Conservation (phyloP, 2,329 filamentous ascomycete species). For the Trichoderma sp. region DNA sequence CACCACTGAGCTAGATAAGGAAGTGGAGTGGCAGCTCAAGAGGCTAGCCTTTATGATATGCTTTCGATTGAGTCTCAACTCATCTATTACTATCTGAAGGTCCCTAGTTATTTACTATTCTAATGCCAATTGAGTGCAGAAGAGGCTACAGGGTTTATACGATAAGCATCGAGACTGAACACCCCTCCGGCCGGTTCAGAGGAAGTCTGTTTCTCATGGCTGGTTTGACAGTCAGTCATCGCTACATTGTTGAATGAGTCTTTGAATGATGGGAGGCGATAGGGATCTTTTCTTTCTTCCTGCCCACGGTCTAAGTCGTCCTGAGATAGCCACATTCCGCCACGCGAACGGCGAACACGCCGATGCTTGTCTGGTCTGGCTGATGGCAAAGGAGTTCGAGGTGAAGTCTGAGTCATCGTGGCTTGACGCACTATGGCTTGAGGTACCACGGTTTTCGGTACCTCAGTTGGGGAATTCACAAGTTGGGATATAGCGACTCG, state of each 20-base stretch:
- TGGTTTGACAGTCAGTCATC: no score
- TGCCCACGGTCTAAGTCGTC: not conserved
- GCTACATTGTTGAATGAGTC: not conserved
- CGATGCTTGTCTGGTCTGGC: not conserved
- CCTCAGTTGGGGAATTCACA: not conserved
- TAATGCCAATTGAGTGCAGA: no score
- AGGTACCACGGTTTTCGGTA: not conserved
- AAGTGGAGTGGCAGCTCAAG: not conserved
- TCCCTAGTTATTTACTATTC: not conserved
- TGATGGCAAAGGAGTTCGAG: not conserved
- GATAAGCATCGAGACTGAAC: not conserved
- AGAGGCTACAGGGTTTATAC: not conserved
- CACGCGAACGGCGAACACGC: not conserved
- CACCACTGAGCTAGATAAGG: not conserved
- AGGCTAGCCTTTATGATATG: not conserved
- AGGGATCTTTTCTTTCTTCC: not conserved
- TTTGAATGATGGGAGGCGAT: not conserved
- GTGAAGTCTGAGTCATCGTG: not conserved
- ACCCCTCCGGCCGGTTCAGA: not conserved
- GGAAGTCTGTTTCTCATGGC: not conserved
- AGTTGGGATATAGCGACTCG: not conserved
- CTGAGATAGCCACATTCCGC: not conserved
- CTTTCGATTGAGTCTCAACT: not conserved
- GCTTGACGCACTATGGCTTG: not conserved
- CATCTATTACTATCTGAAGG: not conserved